Base-by-base conservation (phyloP, 805 yeast species). In the Komagataella mondaviorum region DNA sequence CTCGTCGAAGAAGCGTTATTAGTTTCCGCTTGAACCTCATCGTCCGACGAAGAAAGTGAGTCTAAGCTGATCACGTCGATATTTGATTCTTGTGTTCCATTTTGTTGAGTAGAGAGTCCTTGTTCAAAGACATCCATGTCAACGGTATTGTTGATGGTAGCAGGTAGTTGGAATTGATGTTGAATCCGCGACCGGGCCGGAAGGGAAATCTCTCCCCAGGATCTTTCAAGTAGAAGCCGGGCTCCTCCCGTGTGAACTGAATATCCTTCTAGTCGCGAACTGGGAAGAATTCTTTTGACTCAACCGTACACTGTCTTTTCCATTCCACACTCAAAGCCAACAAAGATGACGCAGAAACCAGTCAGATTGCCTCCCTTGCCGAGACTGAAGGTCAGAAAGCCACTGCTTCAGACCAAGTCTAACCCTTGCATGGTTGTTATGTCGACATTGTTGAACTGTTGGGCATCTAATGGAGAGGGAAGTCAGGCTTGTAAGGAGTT, bases 391-490 rank as follows among this genome's bases (percentile, higher is more conserved):
- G 85, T 83, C 53, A 82, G 83, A 63, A 81, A 78, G 58, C 81
- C 88, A 14, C 71, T 77, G 3, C 69, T 76, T 30, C 72, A 75
- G 49, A 79, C 78, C 57, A 65, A 73, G 52, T 77, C 86, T 48
- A 81, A 83, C 58, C 81, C 87, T 53, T 89, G 96, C 66, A 66
- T 81, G 54, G 88, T 87, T 52, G 69, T 85, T 56, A 86, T 90
- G 90, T 82, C 93, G 1, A 83, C 87, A 48, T 73, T 90, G 64
- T 71, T 90, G 58, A 87, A 85, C 73, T 90, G 98, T 70, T 90
- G 98, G 98, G 95, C 96, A 2, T 86, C 96, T 22, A 86, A 88
- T 68, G 91, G 95, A 49, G 95, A 88, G 66, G 90, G 93, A 54
- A 71, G 83, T 20, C 69, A 74, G 8, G 74, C 70, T 48, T 90